Evolutionary conservation across 345 rosid species (phyloP).

Genomic region (Moringa oleifera): DNA sequence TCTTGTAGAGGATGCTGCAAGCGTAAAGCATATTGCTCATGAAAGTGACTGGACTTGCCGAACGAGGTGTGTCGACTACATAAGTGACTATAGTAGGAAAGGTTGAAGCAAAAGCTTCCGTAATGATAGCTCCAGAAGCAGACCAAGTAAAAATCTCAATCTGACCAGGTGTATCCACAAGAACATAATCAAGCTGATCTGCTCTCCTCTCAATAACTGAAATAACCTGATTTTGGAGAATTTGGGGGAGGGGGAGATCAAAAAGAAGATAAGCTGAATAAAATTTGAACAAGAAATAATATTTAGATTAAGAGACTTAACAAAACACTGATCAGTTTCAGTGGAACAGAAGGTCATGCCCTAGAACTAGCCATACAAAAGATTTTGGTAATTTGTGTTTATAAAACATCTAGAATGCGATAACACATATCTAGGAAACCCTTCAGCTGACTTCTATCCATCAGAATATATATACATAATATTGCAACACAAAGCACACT

Average conservation of each 20-base stretch:
- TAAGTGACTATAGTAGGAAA: constrained; percentile 76
- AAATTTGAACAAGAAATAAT: neutral
- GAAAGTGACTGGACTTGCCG: constrained; percentile 66
- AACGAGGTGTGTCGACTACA: constrained; percentile 79
- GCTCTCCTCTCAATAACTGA: constrained; percentile 74
- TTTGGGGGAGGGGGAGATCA: neutral
- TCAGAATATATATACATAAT: too few species aligned
- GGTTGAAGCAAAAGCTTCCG: constrained; percentile 85
- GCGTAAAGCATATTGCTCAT: constrained; percentile 93
- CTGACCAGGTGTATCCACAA: constrained; percentile 90
- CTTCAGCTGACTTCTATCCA: too few species aligned
- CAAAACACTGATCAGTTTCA: too few species aligned
- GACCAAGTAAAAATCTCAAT: constrained; percentile 93
- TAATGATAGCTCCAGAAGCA: constrained; percentile 88
- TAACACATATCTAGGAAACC: too few species aligned
- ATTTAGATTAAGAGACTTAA: too few species aligned
- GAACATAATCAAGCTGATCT: constrained; percentile 79
- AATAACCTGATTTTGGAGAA: constrained; percentile 41
- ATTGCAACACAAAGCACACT: neutral
- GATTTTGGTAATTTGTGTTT: neutral
- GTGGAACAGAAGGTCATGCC: too few species aligned
- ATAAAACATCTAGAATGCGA: too few species aligned
- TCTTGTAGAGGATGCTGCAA: constrained; percentile 82
- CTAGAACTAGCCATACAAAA: too few species aligned
- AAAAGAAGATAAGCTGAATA: constrained; percentile 7